Evolutionary conservation across 2,329 filamentous ascomycete species (phyloP).

Genomic region (Phyllosticta capitalensis): DNA sequence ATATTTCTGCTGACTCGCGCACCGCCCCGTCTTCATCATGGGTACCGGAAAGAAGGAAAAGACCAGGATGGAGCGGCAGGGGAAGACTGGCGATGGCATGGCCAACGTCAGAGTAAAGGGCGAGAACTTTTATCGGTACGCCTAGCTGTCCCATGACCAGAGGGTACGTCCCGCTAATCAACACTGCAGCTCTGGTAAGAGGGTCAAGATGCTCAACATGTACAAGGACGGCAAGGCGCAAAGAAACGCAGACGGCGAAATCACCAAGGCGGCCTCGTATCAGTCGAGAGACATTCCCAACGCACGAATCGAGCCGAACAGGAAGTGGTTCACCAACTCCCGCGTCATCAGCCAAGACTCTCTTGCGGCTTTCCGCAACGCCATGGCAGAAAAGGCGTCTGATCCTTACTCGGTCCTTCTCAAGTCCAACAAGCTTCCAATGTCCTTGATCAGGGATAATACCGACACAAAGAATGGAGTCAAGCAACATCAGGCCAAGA

Average conservation of each 20-base stretch:
- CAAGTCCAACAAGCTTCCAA: slow-evolving; percentile 93
- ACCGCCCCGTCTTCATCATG: slow-evolving; percentile 46
- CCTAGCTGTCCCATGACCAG: not conserved
- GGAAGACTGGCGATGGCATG: slow-evolving; percentile 78
- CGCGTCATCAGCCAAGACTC: slow-evolving; percentile 84
- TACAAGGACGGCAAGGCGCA: slow-evolving; percentile 78
- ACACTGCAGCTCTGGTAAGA: slow-evolving; percentile 57
- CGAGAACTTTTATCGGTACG: slow-evolving; percentile 92
- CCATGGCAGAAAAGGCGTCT: slow-evolving; percentile 79
- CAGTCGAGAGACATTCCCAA: slow-evolving; percentile 74
- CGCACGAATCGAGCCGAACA: slow-evolving; percentile 87
- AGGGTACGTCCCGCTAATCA: not conserved
- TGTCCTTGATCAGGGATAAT: slow-evolving; percentile 82
- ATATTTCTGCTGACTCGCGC: not conserved
- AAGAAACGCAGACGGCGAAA: slow-evolving; percentile 72
- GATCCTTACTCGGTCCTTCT: slow-evolving; percentile 93
- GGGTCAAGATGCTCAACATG: slow-evolving; percentile 81
- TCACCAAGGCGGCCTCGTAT: slow-evolving; percentile 73
- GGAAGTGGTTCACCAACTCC: slow-evolving; percentile 97
- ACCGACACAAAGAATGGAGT: slow-evolving; percentile 62
- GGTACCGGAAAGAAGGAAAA: slow-evolving; percentile 89
- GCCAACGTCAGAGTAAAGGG: slow-evolving; percentile 87
- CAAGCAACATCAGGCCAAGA: slow-evolving; percentile 90
- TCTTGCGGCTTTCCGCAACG: slow-evolving; percentile 75
- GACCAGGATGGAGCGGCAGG: slow-evolving; percentile 71